Evolutionary conservation across 306 rosid species (phyloP), one percentile per base, ranked within the genome.

Genomic region (Malus orientalis): DNA sequence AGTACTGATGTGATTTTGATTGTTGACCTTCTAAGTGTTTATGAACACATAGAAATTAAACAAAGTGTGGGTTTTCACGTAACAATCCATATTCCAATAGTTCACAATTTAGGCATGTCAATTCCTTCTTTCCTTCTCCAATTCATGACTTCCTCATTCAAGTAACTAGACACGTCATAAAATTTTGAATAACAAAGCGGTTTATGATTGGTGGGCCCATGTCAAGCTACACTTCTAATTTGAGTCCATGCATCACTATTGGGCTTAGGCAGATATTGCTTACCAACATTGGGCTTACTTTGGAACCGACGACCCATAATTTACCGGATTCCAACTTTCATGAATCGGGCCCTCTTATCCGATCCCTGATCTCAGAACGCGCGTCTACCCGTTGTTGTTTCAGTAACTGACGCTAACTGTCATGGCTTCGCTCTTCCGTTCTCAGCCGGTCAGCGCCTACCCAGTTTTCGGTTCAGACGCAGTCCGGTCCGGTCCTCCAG

Each of bases 401-500:
- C 70, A 36, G 49, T 10, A 10, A 47, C 14, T n/a, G 32, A 42
- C n/a, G n/a, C 25, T 13, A 36, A 11, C 40, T 27, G 33, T 29
- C n/a, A 63, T 70, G 86, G 83, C 80, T 36, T 70, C 81, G 8
- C 67, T 82, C 79, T 82, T 60, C 84, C 84, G 19, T 14, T 79
- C 25, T 51, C 82, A 1, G 15, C 76, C 78, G 54, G 62, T 38
- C n/a, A 71, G 12, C 29, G 72, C 33, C 84, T 62, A 38, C 80
- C 61, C 47, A 40, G 23, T 64, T 72, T 20, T 82, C 82, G 83
- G 72, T 74, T 81, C 81, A 81, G 82, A 78, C 78, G 65, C 79
- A 22, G 59, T 8, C 63, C 75, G 20, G 32, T 91, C 66, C 89
- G 76, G 27, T 88, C 91, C 74, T 15, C 88, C 65, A 49, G 76